These are phyloP conservation scores for Venturia effusa DNA, from an alignment of 2,329 filamentous ascomycete genomes.

Conservation along the genomic window DNA sequence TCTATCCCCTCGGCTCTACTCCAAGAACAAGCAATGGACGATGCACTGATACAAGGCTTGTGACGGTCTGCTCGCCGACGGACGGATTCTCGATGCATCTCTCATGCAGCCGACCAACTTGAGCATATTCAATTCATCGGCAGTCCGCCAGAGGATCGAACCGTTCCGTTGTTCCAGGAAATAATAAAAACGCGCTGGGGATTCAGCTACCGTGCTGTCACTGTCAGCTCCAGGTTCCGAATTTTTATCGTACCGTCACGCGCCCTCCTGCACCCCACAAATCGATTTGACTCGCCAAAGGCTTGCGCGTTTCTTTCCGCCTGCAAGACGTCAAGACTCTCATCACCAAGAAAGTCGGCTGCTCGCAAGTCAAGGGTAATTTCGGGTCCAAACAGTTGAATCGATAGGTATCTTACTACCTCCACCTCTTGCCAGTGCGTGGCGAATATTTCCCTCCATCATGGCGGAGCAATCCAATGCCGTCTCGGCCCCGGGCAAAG, in stretches of 20 bases:
- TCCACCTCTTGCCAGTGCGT: neutral
- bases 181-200: too few species aligned
- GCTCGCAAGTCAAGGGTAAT: neutral
- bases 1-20: neutral
- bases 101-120: neutral
- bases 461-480: conserved; percentile 17
- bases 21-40: neutral
- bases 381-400: neutral
- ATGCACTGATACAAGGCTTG: neutral
- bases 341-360: neutral
- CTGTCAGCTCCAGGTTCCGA: too few species aligned
- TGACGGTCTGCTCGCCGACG: neutral
- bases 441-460: neutral
- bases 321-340: neutral
- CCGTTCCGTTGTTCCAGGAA: neutral
- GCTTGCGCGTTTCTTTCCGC: neutral
- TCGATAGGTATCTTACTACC: too few species aligned
- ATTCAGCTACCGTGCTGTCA: neutral
- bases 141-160: neutral
- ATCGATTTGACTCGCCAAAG: neutral
- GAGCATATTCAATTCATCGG: neutral
- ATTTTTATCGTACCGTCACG: neutral
- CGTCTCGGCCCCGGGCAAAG: conserved; percentile 90
- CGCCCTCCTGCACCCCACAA: neutral
- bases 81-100: neutral